Evolutionary conservation across 208 protist genomes (phyloP).

Genomic region (Crithidia sp.): DNA sequence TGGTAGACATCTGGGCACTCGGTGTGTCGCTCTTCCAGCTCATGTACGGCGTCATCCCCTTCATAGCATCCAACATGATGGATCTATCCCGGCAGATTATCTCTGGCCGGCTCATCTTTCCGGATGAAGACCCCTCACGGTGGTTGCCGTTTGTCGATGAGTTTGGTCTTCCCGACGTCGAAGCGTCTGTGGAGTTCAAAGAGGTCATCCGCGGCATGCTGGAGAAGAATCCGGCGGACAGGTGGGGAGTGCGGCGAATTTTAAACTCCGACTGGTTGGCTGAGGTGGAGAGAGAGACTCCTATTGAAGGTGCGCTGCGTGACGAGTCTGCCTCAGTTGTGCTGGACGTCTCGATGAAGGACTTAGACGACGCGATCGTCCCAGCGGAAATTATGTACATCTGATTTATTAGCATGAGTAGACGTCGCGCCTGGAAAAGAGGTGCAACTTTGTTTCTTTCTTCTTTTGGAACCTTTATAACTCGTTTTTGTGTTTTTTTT

Average conservation of each 20-base stretch:
- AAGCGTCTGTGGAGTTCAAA: not conserved
- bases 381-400: constrained; percentile 12
- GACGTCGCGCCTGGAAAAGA: too few relatives aligned
- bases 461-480: too few relatives aligned
- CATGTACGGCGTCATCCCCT: constrained; percentile 56
- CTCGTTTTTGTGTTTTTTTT: constrained; percentile 1
- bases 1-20: constrained; percentile 65
- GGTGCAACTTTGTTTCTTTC: too few relatives aligned
- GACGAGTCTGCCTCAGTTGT: not conserved
- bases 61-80: constrained; percentile 28
- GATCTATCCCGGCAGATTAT: constrained; percentile 39
- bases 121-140: constrained; percentile 26
- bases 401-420: not conserved
- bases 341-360: not conserved
- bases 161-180: not conserved
- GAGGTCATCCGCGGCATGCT: not conserved
- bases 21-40: constrained; percentile 71
- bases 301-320: too few relatives aligned
- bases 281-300: not conserved
- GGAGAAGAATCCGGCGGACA: not conserved
- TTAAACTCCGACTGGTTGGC: constrained; percentile 1
- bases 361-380: not conserved
- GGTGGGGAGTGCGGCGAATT: not conserved
- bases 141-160: constrained; percentile 8
- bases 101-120: constrained; percentile 42